Evolutionary conservation across 2,329 filamentous ascomycete species (phyloP).

Genomic region (Aureobasidium sp.): DNA sequence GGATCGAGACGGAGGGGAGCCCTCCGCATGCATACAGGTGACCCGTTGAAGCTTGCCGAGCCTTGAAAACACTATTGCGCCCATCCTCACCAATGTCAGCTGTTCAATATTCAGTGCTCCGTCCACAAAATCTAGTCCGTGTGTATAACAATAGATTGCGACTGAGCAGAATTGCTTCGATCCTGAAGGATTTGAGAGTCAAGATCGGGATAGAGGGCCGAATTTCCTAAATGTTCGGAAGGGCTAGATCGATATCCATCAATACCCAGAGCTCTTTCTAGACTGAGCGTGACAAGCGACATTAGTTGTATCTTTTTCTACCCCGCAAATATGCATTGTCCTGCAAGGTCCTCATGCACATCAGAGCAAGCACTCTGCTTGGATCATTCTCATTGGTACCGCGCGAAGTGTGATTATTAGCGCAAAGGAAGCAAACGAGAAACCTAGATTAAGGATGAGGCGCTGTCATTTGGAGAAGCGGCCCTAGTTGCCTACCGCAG

Average conservation of each 20-base stretch:
- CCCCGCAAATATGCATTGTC: background rate
- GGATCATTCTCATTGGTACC: background rate
- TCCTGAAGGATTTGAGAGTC: background rate
- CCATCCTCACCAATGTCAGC: background rate
- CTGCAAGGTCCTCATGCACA: background rate
- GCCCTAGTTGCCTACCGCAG: background rate
- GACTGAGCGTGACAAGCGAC: background rate
- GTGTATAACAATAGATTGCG: background rate
- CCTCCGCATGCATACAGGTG: background rate
- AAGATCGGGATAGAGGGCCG: background rate
- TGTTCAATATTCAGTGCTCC: background rate
- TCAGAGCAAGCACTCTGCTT: background rate
- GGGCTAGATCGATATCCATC: background rate
- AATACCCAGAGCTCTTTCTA: background rate
- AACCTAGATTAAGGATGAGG: background rate
- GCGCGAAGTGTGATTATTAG: background rate
- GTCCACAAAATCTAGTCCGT: background rate
- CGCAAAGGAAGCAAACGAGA: background rate
- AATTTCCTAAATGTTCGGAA: background rate
- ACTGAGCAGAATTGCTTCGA: background rate
- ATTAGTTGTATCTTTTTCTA: background rate
- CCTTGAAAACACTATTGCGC: background rate
- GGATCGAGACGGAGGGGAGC: background rate
- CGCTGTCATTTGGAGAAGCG: background rate
- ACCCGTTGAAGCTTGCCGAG: conserved; percentile 7